Evolutionary conservation across 2,329 filamentous ascomycete genomes (phyloP), one percentile per base, ranked within the genome.

Genomic region (Aspergillus pseudonomiae): DNA sequence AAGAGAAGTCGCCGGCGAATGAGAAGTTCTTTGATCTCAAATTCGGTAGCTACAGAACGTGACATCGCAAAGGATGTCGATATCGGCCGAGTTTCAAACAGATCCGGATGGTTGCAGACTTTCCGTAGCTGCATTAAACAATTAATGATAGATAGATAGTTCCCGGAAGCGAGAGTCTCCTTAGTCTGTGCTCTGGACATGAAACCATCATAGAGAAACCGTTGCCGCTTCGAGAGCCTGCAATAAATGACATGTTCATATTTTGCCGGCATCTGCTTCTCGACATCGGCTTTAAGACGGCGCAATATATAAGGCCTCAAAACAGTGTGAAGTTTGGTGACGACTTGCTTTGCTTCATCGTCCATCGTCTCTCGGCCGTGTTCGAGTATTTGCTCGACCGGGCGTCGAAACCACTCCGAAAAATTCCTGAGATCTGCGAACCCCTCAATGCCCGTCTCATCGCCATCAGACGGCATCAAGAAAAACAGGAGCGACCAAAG

Each of bases 181-280:
- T 93, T 89, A 0, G 95, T 98, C 71, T 97, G 93, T 4, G 91
- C 90, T 61, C 94, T 89, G 39, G 92, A 93, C 81, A 99, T 88
- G 78, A 98, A 99, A 1, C 94, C 94, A 78, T 99, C 95, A 73
- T 99, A 99, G 10, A 99, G 82, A 78, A 97, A 95, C 50, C 95
- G 89, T 75, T 99, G 95, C 28, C 95, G 89, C 77, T 98, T 97
- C 7, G 94, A 98, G 5, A 99, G 84, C 52, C 94, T 91, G 77
- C 95, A 99, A 73, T 96, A 94, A 67, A 98, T 92, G 24, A 99
- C 93, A 73, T 97, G 94, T 77, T 99, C 96, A 74, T 97, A 97
- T 77, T 99, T 99, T 65, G 88, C 94, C 0, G 96, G 95, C 92
- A 99, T 97, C 76, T 99, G 95, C 80, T 98, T 97, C 80, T 99